These are phyloP conservation scores for Sicyos edulis DNA, from an alignment of 306 rosid genomes.

Conservation along the genomic window DNA sequence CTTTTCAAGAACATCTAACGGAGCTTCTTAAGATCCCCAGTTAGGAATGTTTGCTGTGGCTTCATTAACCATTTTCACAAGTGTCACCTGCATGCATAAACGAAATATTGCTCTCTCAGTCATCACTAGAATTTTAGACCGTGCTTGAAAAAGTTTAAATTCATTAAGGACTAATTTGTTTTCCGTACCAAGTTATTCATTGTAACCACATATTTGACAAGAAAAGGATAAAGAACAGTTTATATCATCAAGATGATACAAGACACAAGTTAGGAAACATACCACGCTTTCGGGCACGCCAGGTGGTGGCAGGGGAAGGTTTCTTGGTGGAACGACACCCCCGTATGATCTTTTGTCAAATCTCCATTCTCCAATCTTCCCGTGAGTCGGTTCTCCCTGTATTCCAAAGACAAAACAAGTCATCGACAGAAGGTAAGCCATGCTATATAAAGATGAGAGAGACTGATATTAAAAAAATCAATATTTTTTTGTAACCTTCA, in stretches of 20 bases:
- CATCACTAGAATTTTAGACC: conserved; percentile 2
- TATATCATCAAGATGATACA: neutral
- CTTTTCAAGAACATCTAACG: neutral
- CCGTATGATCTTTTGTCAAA: conserved; percentile 80
- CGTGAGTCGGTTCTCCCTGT: conserved; percentile 86
- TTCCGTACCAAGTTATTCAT: neutral
- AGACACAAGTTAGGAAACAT: conserved; percentile 36
- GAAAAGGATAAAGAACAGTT: neutral
- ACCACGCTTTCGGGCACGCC: conserved; percentile 98
- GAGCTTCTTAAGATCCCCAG: conserved; percentile 47
- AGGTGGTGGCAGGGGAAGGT: conserved; percentile 75
- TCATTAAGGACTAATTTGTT: neutral
- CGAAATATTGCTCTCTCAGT: conserved; percentile 2
- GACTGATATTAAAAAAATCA: neutral
- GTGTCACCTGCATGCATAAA: conserved; percentile 54
- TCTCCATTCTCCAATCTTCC: conserved; percentile 99
- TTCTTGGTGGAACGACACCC: conserved; percentile 50
- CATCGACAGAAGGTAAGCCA: neutral
- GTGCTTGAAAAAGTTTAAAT: neutral
- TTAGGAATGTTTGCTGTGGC: conserved; percentile 79
- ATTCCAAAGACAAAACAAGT: conserved; percentile 16
- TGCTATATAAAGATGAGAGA: neutral
- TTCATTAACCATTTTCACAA: conserved; percentile 86
- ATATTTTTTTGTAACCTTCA: conserved; percentile 57
- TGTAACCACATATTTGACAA: neutral